These are phyloP conservation scores for Phytopythium boreale DNA, from an alignment of 352 stramenopile species.

Conservation along the genomic window DNA sequence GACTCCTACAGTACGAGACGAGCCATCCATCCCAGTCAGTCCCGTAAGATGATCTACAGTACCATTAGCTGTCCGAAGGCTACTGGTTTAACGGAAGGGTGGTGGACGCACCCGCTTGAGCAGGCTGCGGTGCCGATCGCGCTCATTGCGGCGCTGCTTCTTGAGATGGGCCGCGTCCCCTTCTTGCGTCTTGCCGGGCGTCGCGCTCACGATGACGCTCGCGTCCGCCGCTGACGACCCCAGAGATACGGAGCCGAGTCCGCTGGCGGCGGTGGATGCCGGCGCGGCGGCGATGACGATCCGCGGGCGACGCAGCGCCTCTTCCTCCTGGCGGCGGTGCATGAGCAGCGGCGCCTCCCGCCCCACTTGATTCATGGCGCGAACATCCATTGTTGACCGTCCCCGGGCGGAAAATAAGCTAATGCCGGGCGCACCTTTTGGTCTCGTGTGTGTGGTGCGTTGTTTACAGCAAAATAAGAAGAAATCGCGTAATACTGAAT, in stretches of 20 bases:
- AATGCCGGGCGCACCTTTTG: not conserved
- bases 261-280: not conserved
- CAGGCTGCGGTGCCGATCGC: slow-evolving; percentile 50
- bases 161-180: slow-evolving; percentile 17
- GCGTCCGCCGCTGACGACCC: not conserved
- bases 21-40: not conserved
- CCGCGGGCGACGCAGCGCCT: not conserved
- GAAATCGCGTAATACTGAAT: too few relatives aligned
- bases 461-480: too few relatives aligned
- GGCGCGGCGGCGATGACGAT: not conserved
- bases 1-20: slow-evolving; percentile 21
- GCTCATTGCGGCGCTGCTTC: slow-evolving; percentile 50
- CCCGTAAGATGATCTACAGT: too few relatives aligned
- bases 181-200: too few relatives aligned
- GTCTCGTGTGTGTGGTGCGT: not conserved
- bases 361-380: slow-evolving; percentile 6
- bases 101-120: slow-evolving; percentile 38
- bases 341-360: not conserved
- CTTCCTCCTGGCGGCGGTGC: slow-evolving; percentile 2
- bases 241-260: not conserved
- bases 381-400: slow-evolving; percentile 27
- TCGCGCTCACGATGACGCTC: too few relatives aligned
- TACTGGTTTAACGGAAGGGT: too few relatives aligned
- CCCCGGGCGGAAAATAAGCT: not conserved
- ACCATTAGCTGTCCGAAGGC: too few relatives aligned